These are phyloP conservation scores for Austroboletus novae-zelandiae DNA, from an alignment of 1,284 basidiomycete species.

Conservation along the genomic window DNA sequence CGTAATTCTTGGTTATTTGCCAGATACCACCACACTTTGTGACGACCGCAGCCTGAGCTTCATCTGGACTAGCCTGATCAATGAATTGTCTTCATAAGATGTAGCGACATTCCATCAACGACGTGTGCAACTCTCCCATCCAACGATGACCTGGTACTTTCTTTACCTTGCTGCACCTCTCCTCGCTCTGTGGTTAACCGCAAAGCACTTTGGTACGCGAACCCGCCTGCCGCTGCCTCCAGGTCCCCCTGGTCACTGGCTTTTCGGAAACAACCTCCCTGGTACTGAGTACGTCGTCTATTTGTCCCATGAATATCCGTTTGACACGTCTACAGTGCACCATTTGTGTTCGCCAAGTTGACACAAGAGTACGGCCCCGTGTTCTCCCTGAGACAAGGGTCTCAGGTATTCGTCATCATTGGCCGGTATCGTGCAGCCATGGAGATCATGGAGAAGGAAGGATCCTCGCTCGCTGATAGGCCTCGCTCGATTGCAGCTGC, in stretches of 20 bases:
- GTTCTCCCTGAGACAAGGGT: conserved; percentile 18
- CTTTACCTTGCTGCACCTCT: too few species aligned
- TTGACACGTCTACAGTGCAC: neutral
- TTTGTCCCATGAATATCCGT: neutral
- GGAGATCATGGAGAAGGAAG: conserved; percentile 29
- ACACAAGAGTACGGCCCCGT: conserved; percentile 19
- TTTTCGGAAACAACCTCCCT: conserved; percentile 13
- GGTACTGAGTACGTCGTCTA: conserved; percentile 5
- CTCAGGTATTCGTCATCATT: conserved; percentile 12
- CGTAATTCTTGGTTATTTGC: too few species aligned
- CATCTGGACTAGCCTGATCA: too few species aligned
- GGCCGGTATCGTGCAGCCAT: conserved; percentile 18
- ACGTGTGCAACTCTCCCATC: too few species aligned
- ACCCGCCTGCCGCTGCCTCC: too few species aligned
- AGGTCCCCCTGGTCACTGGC: conserved; percentile 19
- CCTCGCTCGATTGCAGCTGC: conserved; percentile 18
- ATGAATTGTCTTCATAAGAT: too few species aligned
- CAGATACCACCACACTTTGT: too few species aligned
- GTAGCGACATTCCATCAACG: too few species aligned
- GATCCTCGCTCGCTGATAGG: conserved; percentile 21
- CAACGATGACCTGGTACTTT: too few species aligned
- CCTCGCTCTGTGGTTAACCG: too few species aligned
- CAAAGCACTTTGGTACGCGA: too few species aligned
- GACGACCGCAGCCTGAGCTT: too few species aligned
- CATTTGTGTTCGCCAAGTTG: conserved; percentile 17